A percentile compares a stretch with the other conserved stretches of the same genome.
phyloP scores from a whole-genome alignment of 1,284 basidiomycete species.

The Amylostereum chailletii region DNA sequence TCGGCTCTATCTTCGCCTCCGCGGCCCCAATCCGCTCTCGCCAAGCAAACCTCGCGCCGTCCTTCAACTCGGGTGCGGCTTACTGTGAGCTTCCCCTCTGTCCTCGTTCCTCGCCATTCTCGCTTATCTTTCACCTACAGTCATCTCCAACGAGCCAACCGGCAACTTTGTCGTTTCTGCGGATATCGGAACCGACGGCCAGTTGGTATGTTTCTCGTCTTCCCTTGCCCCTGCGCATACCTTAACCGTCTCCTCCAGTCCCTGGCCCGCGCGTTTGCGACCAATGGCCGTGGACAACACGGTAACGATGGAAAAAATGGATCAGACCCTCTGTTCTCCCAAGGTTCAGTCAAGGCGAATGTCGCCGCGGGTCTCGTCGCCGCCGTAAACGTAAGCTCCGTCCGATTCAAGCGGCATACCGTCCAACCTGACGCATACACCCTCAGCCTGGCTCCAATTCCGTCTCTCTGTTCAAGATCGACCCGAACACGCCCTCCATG shows the following conservation, averaged over 20 bases:
- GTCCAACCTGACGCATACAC: background rate
- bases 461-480: conserved; percentile 35
- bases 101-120: background rate
- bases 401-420: background rate
- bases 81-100: background rate
- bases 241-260: background rate
- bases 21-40: background rate
- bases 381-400: conserved; percentile 25
- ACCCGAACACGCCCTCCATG: conserved; percentile 30
- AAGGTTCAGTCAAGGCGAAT: conserved; percentile 24
- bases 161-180: conserved; percentile 25
- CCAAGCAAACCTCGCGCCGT: background rate
- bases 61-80: background rate
- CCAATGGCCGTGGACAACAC: conserved; percentile 27
- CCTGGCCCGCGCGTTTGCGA: conserved; percentile 22
- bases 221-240: background rate
- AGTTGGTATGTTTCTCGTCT: conserved; percentile 16
- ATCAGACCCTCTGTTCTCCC: conserved; percentile 31
- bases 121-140: conserved; percentile 9
- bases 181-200: conserved; percentile 20
- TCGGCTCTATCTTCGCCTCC: background rate
- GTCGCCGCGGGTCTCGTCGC: conserved; percentile 24
- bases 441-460: conserved; percentile 39
- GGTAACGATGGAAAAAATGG: conserved; percentile 15
- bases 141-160: conserved; percentile 26